phyloP scores from a whole-genome alignment of 1,284 basidiomycete species.

The Serendipita sp. region DNA sequence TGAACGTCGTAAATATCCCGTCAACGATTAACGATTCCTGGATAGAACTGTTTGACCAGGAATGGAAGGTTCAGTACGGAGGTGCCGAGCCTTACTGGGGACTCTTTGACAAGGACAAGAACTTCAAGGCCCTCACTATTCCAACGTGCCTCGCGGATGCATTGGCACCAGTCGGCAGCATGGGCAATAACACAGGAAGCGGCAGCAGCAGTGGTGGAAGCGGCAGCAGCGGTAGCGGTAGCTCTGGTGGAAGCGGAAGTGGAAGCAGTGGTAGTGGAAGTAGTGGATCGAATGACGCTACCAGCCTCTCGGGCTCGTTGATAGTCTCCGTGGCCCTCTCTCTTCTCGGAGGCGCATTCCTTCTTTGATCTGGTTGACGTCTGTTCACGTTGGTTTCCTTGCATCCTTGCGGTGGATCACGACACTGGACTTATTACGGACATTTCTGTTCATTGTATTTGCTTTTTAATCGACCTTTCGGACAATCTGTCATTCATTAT shows the following conservation, averaged over 20 bases:
- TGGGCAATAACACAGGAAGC: not conserved
- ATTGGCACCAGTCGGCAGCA: not conserved
- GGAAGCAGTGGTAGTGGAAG: not conserved
- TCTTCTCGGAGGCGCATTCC: too few species aligned
- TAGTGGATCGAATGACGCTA: not conserved
- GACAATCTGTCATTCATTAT: too few species aligned
- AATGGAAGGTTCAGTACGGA: conserved; percentile 4
- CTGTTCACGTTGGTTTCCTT: too few species aligned
- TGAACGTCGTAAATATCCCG: not conserved
- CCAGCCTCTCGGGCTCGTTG: too few species aligned
- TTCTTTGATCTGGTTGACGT: too few species aligned
- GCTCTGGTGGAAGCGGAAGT: not conserved
- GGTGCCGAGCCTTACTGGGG: conserved; percentile 6
- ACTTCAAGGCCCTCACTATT: not conserved
- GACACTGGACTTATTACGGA: too few species aligned
- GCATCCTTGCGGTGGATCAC: too few species aligned
- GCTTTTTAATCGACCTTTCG: too few species aligned
- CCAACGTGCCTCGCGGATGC: not conserved
- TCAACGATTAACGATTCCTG: not conserved
- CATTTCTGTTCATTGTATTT: too few species aligned
- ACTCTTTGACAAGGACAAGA: not conserved
- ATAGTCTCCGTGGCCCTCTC: too few species aligned
- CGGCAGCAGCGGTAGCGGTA: not conserved
- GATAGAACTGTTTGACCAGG: conserved; percentile 1
- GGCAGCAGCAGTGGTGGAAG: not conserved